These are phyloP conservation scores for Sambucus nigra DNA, from an alignment of 129 eudicot genomes.

Conservation along the genomic window DNA sequence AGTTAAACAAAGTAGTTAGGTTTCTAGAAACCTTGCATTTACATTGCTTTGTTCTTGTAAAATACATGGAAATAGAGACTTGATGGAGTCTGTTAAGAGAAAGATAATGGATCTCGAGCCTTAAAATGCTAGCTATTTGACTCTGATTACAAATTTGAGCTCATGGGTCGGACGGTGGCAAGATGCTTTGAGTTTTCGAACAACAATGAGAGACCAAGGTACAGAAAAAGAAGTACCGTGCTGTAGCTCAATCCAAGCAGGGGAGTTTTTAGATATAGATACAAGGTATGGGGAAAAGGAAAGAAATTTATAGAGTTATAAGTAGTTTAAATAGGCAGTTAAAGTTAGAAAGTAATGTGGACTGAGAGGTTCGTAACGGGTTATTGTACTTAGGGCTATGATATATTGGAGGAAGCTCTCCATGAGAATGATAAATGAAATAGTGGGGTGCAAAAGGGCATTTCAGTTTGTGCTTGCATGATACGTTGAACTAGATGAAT, in stretches of 20 bases:
- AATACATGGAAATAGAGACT: constrained; percentile 34
- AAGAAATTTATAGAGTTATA: constrained; percentile 38
- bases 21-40: constrained; percentile 41
- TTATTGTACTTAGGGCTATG: background rate
- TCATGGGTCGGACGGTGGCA: constrained; percentile 47
- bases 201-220: constrained; percentile 31
- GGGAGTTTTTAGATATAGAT: constrained; percentile 51
- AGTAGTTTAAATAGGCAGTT: constrained; percentile 35
- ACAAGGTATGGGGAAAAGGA: constrained; percentile 39
- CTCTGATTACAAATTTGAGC: constrained; percentile 38
- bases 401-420: background rate
- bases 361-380: background rate
- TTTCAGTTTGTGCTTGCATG: too few relatives aligned
- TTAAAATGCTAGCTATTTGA: constrained; percentile 36
- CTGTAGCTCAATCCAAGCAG: constrained; percentile 58
- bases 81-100: constrained; percentile 34
- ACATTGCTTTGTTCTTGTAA: constrained; percentile 43
- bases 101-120: constrained; percentile 42
- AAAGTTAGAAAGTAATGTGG: constrained; percentile 12
- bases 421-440: background rate
- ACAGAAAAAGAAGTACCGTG: constrained; percentile 46
- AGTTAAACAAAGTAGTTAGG: constrained; percentile 36
- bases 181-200: constrained; percentile 43
- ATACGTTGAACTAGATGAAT: background rate
- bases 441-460: background rate